phyloP scores from a whole-genome alignment of 768 basidiomycete species.

The Mycena metata region DNA sequence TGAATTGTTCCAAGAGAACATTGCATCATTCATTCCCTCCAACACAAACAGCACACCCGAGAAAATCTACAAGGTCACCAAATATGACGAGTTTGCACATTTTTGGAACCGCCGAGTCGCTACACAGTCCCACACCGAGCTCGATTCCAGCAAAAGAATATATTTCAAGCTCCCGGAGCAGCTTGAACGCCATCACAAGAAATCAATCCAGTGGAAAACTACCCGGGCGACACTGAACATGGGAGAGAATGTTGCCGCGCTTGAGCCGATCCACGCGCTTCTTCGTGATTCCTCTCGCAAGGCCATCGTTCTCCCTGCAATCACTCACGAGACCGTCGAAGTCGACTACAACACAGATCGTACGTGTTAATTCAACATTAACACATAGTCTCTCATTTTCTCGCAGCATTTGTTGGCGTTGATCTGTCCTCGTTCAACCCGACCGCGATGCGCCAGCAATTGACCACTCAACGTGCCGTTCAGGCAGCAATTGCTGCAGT shows the following conservation, averaged over 20 bases:
- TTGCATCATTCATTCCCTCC: slow-evolving; percentile 5
- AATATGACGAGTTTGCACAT: slow-evolving; percentile 27
- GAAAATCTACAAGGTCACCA: slow-evolving; percentile 24
- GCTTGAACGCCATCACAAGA: slow-evolving; percentile 38
- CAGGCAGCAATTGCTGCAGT: slow-evolving; percentile 5
- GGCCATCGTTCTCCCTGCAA: slow-evolving; percentile 19
- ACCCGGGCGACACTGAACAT: slow-evolving; percentile 17
- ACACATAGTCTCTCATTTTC: neutral
- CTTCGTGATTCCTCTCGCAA: slow-evolving; percentile 15
- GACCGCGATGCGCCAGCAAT: slow-evolving; percentile 16
- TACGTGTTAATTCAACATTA: neutral
- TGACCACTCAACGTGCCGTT: neutral
- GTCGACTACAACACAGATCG: slow-evolving; percentile 17
- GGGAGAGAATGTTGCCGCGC: slow-evolving; percentile 10
- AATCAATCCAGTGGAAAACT: slow-evolving; percentile 24
- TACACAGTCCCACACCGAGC: slow-evolving; percentile 15
- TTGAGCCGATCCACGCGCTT: slow-evolving; percentile 10
- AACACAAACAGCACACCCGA: slow-evolving; percentile 10
- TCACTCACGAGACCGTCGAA: slow-evolving; percentile 14
- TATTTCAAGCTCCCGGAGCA: slow-evolving; percentile 39
- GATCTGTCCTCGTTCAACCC: slow-evolving; percentile 20
- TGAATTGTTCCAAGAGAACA: slow-evolving; percentile 12
- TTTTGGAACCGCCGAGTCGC: slow-evolving; percentile 34
- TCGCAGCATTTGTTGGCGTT: slow-evolving; percentile 4
- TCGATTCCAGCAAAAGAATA: slow-evolving; percentile 21